Conservation (phyloP, 768 basidiomycete species). For the Termitomyces sp. region DNA sequence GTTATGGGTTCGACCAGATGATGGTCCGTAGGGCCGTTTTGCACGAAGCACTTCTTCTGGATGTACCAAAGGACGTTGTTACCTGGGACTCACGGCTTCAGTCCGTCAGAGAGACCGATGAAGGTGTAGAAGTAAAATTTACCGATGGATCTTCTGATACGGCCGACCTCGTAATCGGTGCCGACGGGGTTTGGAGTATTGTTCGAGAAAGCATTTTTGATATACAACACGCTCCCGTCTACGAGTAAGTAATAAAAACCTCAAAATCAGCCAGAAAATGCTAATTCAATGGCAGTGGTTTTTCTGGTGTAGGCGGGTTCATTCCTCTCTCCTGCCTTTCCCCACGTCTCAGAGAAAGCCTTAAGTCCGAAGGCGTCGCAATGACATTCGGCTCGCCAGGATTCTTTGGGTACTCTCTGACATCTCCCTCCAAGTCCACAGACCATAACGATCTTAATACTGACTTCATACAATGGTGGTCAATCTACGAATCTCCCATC, state of each 20-base stretch:
- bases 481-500: constrained; percentile 27
- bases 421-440: constrained; percentile 5
- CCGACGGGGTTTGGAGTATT: constrained; percentile 32
- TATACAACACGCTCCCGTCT: constrained; percentile 19
- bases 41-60: constrained; percentile 27
- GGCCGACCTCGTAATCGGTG: constrained; percentile 34
- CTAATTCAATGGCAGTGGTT: constrained; percentile 9
- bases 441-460: constrained; percentile 3
- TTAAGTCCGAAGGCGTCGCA: constrained; percentile 23
- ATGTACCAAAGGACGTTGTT: constrained; percentile 21
- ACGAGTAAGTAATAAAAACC: constrained; percentile 19
- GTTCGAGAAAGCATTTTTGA: constrained; percentile 27
- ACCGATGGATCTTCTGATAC: constrained; percentile 25
- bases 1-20: constrained; percentile 26
- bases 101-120: constrained; percentile 20
- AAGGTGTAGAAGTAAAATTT: constrained; percentile 21
- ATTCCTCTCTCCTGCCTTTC: constrained; percentile 25
- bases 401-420: constrained; percentile 32
- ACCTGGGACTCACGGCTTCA: constrained; percentile 25
- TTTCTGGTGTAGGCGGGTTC: constrained; percentile 34
- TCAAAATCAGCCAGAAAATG: background rate
- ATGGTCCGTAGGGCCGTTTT: constrained; percentile 28
- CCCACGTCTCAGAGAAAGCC: constrained; percentile 17
- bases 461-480: constrained; percentile 34
- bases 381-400: constrained; percentile 34